Conservation (phyloP, 495 filamentous ascomycete species). For the Parmelia sp. region DNA sequence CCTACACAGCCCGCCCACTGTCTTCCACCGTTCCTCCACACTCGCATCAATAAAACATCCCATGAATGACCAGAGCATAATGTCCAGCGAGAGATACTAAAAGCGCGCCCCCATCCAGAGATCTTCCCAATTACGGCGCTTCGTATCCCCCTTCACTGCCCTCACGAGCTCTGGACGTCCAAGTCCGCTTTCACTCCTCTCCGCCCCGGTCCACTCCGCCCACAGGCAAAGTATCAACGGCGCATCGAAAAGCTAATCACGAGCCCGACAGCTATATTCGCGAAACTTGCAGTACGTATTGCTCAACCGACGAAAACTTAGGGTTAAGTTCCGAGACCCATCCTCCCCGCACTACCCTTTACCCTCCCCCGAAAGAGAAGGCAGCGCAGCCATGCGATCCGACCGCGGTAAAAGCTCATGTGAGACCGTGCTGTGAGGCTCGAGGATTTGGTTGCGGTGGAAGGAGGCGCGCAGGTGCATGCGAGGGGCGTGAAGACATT, state of each 20-base stretch:
- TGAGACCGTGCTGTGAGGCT: slow-evolving; percentile 45
- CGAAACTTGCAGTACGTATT: slow-evolving; percentile 37
- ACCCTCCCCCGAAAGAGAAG: slow-evolving; percentile 25
- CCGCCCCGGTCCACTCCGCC: slow-evolving; percentile 22
- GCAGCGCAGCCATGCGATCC: slow-evolving; percentile 24
- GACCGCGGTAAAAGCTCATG: slow-evolving; percentile 27
- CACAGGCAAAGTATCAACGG: slow-evolving; percentile 21
- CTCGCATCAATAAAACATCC: slow-evolving; percentile 42
- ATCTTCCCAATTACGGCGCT: slow-evolving; percentile 60
- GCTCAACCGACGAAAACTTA: slow-evolving; percentile 54
- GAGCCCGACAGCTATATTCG: slow-evolving; percentile 43
- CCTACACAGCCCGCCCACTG: slow-evolving; percentile 34
- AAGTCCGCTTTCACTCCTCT: slow-evolving; percentile 35
- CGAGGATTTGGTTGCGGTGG: slow-evolving; percentile 28
- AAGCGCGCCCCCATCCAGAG: slow-evolving; percentile 55
- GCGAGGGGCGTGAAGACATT: slow-evolving; percentile 47
- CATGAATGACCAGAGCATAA: slow-evolving; percentile 50
- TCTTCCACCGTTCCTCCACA: slow-evolving; percentile 29
- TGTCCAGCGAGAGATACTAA: slow-evolving; percentile 54
- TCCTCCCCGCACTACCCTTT: slow-evolving; percentile 41
- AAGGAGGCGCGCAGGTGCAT: slow-evolving; percentile 27
- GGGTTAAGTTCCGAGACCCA: slow-evolving; percentile 73
- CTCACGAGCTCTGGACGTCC: slow-evolving; percentile 40
- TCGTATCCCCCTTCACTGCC: slow-evolving; percentile 37
- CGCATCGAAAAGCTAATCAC: slow-evolving; percentile 35